Base-by-base conservation (phyloP, 2,329 filamentous ascomycete species). In the Diaporthe australafricana region DNA sequence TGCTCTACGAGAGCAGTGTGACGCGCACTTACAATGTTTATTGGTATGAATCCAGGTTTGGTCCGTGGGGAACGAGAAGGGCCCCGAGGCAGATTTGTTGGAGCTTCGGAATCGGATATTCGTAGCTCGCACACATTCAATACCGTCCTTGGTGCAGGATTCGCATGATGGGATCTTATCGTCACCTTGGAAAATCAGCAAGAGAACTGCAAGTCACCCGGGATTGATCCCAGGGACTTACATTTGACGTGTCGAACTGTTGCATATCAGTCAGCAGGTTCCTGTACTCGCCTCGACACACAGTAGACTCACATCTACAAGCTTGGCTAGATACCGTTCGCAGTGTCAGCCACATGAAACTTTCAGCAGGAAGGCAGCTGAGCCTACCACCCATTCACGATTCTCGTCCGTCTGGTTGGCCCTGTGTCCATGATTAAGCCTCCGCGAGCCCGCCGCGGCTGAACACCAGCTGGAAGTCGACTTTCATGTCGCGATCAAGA, bases 71-170 rank as follows among this genome's bases (percentile, higher is more conserved):
- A 60, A 60, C 4, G 38, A 42, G 17, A 20, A 45, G 3, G 25
- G 20, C 6, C 40, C 56, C 30, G 38, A 60, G 38, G 22, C 38
- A 45, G 38, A 60, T 9, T 60, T 60, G 38, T 60, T 60, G 35
- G 45, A 27, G 22, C 38, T 38, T 11, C 56, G 38, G 38, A 60
- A 60, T 20, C 56, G 56, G 56, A 60, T 25, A 14, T 45, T 60
- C 1, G 56, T 60, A 7, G 17, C 1, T 38, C 56, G 38, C 38
- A 60, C 56, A 45, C 56, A 60, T 45, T 42, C 56, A 22, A 60
- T 60, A 12, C 56, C 56, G 40, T 60, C 56, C 16, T 60, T 60
- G 7, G 38, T 45, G 56, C 56, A 60, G n/a, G 56, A 60, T 45
- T 30, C 38, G 9, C 56, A 60, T 27, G 56, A 45, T 12, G 56